Evolutionary conservation across 2,329 filamentous ascomycete species (phyloP), one percentile per base, ranked within the genome.

Genomic region (Verticillium albo-atrum): DNA sequence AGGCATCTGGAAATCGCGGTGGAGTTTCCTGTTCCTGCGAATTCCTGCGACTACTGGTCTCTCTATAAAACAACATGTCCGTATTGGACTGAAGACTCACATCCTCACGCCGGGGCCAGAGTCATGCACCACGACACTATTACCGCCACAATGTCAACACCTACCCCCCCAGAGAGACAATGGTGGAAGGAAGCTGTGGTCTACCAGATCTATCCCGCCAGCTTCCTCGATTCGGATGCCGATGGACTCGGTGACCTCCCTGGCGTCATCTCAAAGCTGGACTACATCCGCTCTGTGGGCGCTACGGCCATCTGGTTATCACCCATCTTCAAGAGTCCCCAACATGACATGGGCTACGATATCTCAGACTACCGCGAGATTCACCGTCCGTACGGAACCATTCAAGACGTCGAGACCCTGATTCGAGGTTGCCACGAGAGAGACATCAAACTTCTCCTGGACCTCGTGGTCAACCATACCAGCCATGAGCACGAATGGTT

Each of bases 301-400:
- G 64, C 61, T 0, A 60, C 57, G 0, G 61, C 64, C 3, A 65
- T 68, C 25, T 68, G 67, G 67, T 17, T 68, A 0, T 68, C 68
- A 0, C 68, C 68, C 2, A 69, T 70, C 50, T 72, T 67, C 51
- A 67, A 72, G 25, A 67, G 65, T 32, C 84, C 84, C 0, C 80
- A 84, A 61, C 69, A 80, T 50, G 86, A 89, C 58, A 86, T 88
- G 83, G 86, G 85, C 2, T 89, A 89, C 66, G 86, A 88, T 65
- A 81, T 89, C 47, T 79, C 80, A 0, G 80, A 90, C 68, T 90
- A 89, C 61, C 60, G 66, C 3, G 64, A 66, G 27, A 70, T 70
- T 4, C 62, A 70, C 15, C 54, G 42, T 1, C 81, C 80, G 5
- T 91, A 90, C 63, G 89, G 89, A 2, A 87, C 84, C 1, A 72